phyloP scores from a whole-genome alignment of 306 rosid genomes.

The Canavalia gladiata region DNA sequence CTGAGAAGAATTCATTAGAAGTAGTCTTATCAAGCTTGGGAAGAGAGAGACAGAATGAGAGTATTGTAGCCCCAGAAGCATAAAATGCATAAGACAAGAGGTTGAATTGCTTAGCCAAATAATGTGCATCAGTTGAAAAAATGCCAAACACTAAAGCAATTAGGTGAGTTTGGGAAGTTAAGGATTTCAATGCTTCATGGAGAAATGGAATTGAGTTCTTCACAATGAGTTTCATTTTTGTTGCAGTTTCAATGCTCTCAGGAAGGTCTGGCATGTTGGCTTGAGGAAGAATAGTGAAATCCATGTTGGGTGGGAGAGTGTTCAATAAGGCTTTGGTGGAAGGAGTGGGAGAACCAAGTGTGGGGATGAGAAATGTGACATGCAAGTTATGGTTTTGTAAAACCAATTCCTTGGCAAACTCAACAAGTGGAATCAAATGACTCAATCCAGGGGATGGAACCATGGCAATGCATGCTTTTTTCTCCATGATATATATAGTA shows the following conservation, averaged over 20 bases:
- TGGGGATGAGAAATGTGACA: constrained; percentile 6
- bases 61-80: not conserved
- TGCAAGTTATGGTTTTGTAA: not conserved
- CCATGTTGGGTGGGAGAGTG: not conserved
- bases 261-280: constrained; percentile 4
- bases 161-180: not conserved
- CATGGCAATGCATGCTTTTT: constrained; percentile 39
- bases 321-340: not conserved
- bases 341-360: constrained; percentile 9
- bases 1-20: not conserved
- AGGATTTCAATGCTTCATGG: not conserved
- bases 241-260: not conserved
- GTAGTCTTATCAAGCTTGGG: constrained; percentile 23
- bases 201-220: not conserved
- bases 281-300: not conserved
- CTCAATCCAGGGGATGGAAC: constrained; percentile 48
- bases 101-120: constrained; percentile 45
- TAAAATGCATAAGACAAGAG: constrained; percentile 29
- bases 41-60: constrained; percentile 15
- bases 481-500: constrained; percentile 8
- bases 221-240: not conserved
- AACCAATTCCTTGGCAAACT: constrained; percentile 15
- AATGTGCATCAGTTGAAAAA: constrained; percentile 9
- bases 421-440: constrained; percentile 46
- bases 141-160: not conserved